phyloP scores from a whole-genome alignment of 108 stramenopile genomes.

The Stephanodiscus triporus region DNA sequence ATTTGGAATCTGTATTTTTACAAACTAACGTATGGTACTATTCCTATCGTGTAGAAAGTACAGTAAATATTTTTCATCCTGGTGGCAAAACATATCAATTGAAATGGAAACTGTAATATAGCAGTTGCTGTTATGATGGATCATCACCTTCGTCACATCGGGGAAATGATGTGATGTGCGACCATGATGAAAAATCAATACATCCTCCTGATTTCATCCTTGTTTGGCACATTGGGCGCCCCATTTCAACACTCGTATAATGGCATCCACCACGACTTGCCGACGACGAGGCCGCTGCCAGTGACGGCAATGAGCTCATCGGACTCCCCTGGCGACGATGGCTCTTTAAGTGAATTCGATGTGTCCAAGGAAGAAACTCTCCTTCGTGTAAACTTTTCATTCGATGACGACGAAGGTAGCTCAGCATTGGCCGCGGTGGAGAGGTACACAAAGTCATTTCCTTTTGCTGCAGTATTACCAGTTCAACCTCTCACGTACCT shows the following conservation, averaged over 20 bases:
- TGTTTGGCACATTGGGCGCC: not conserved
- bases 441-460: slow-evolving; percentile 68
- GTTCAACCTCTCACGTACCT: slow-evolving; percentile 77
- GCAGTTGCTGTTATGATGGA: no score
- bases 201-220: not conserved
- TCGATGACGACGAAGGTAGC: slow-evolving; percentile 7
- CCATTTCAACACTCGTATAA: not conserved
- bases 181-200: not conserved
- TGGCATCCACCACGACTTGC: not conserved
- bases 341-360: not conserved
- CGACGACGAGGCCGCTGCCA: not conserved
- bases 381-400: slow-evolving; percentile 44
- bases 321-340: slow-evolving; percentile 3
- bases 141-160: no score
- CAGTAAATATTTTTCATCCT: no score
- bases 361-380: slow-evolving; percentile 21
- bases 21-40: no score
- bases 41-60: no score
- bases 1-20: no score
- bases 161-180: not conserved
- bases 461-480: slow-evolving; percentile 79
- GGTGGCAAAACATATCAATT: no score
- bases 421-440: slow-evolving; percentile 38
- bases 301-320: not conserved
- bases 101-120: no score